Percentiles rank a stretch among this genome's conserved stretches.
Conservation (phyloP, 495 filamentous ascomycete species). For the Alectoria sarmentosa region DNA sequence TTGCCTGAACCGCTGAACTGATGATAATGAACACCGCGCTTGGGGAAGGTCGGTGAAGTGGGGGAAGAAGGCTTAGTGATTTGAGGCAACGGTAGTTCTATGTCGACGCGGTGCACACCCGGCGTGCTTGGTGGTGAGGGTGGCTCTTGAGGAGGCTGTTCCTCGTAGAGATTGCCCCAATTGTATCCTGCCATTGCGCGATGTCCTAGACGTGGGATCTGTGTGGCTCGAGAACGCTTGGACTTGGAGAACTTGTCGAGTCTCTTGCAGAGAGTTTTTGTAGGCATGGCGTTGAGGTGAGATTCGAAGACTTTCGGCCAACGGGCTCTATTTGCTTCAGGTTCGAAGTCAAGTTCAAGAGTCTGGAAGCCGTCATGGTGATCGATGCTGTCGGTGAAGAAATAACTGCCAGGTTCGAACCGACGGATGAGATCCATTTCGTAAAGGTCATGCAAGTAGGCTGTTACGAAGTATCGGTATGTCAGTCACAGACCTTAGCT, state of each 20-base stretch:
- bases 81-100: neutral
- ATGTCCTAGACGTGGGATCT: neutral
- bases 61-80: neutral
- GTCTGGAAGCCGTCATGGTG: constrained; percentile 22
- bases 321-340: neutral
- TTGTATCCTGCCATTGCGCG: neutral
- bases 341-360: constrained; percentile 20
- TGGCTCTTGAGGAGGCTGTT: neutral
- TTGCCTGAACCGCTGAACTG: constrained; percentile 20
- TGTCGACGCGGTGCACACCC: neutral
- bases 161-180: neutral
- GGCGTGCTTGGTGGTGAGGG: neutral
- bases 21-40: constrained; percentile 19
- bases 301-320: constrained; percentile 22
- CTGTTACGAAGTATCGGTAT: constrained; percentile 9
- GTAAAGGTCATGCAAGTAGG: constrained; percentile 37
- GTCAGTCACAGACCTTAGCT: neutral
- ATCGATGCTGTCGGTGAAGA: constrained; percentile 20
- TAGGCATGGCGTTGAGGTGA: constrained; percentile 21
- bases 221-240: neutral
- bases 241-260: neutral
- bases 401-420: neutral
- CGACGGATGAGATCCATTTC: constrained; percentile 18
- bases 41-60: neutral
- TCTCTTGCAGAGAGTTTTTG: constrained; percentile 6